Conservation (phyloP, 495 filamentous ascomycete species). For the Lophium mytilinum region DNA sequence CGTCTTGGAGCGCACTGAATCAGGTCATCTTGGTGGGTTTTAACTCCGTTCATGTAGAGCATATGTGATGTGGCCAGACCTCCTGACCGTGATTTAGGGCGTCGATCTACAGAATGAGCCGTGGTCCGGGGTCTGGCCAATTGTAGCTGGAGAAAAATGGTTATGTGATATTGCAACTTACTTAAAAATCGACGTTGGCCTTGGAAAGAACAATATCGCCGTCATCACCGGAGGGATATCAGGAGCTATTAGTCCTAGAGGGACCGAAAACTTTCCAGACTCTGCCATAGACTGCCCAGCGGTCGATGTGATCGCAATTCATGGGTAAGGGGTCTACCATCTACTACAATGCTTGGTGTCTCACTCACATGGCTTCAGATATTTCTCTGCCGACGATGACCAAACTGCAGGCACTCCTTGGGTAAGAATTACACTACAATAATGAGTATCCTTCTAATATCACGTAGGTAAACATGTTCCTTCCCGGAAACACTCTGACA, state of each 20-base stretch:
- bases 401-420: constrained; percentile 18
- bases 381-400: constrained; percentile 6
- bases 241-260: constrained; percentile 3
- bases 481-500: constrained; percentile 20
- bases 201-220: constrained; percentile 19
- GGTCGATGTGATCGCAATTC: constrained; percentile 23
- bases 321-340: constrained; percentile 3
- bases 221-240: constrained; percentile 24
- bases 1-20: constrained; percentile 13
- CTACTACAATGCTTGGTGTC: background rate
- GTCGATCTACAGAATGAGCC: constrained; percentile 25
- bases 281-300: constrained; percentile 17
- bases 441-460: background rate
- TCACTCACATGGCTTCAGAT: background rate
- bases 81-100: constrained; percentile 9
- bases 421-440: background rate
- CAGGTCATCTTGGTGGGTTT: constrained; percentile 19
- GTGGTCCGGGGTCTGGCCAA: constrained; percentile 18
- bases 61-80: background rate
- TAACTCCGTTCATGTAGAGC: background rate
- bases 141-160: constrained; percentile 18
- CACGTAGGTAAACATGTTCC: constrained; percentile 10
- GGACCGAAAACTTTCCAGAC: constrained; percentile 16
- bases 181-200: constrained; percentile 17
- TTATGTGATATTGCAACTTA: constrained; percentile 21